Evolutionary conservation across 371 early-diverging fungal genomes (phyloP).

Genomic region (Sporodiniella umbellata): DNA sequence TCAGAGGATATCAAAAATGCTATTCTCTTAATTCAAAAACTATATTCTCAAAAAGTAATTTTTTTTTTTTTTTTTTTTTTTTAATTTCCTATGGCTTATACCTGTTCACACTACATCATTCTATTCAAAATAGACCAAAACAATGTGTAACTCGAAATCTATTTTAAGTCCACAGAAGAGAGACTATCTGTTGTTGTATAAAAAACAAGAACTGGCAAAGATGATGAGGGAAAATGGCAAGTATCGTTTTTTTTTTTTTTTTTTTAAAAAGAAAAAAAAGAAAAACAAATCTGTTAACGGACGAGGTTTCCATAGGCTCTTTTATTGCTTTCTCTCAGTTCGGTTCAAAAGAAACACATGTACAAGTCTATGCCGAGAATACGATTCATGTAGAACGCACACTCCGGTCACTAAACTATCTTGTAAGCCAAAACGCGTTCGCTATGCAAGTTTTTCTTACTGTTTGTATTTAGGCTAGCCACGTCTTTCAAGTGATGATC

Average conservation of each 20-base stretch:
- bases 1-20: constrained; percentile 15
- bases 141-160: constrained; percentile 23
- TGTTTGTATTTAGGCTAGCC: constrained; percentile 16
- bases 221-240: constrained; percentile 26
- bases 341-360: constrained; percentile 33
- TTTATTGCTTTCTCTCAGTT: constrained; percentile 15
- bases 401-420: constrained; percentile 64
- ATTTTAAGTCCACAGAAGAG: constrained; percentile 22
- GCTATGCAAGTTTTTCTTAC: background rate
- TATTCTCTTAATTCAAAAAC: constrained; percentile 10
- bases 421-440: constrained; percentile 45
- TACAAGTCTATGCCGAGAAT: constrained; percentile 67
- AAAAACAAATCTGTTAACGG: too few relatives aligned
- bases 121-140: constrained; percentile 27
- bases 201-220: constrained; percentile 18
- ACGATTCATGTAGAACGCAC: constrained; percentile 73
- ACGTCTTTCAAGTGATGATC: constrained; percentile 28
- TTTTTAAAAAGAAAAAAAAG: too few relatives aligned
- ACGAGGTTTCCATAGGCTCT: constrained; percentile 3
- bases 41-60: constrained; percentile 19
- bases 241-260: too few relatives aligned
- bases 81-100: too few relatives aligned
- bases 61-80: too few relatives aligned
- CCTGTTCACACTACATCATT: too few relatives aligned
- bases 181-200: constrained; percentile 21